Conservation (phyloP, 2,329 filamentous ascomycete genomes). For the Aspergillus puulaauensis region DNA sequence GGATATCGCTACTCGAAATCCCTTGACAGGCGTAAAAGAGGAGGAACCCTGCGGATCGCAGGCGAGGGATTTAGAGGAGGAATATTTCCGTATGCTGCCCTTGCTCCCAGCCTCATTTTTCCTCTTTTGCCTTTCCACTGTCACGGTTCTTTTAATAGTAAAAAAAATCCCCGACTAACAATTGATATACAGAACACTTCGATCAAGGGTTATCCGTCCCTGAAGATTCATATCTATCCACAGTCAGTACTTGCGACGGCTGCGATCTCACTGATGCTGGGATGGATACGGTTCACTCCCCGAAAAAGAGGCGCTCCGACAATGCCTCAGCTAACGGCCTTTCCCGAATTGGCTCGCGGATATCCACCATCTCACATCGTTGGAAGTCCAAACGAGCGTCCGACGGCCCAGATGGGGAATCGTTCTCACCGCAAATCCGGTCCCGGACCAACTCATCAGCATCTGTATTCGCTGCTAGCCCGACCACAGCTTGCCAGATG, state of each 20-base stretch:
- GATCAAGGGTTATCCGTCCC: slow-evolving; percentile 30
- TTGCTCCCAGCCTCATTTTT: slow-evolving; percentile 13
- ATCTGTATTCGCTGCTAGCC: slow-evolving; percentile 37
- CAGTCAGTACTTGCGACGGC: slow-evolving; percentile 31
- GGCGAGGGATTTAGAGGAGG: slow-evolving; percentile 52
- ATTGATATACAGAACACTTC: slow-evolving; percentile 33
- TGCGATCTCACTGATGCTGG: slow-evolving; percentile 61
- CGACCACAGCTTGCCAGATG: slow-evolving; percentile 30
- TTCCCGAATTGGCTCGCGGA: slow-evolving; percentile 65
- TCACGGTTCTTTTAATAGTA: not conserved
- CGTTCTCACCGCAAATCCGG: slow-evolving; percentile 32
- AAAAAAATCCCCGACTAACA: slow-evolving; percentile 11
- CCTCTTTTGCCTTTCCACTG: not conserved
- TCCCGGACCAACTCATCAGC: slow-evolving; percentile 46
- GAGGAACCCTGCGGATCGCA: slow-evolving; percentile 75
- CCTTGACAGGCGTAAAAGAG: slow-evolving; percentile 79
- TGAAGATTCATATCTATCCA: slow-evolving; percentile 31
- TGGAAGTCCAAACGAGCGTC: slow-evolving; percentile 41
- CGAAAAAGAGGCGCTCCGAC: slow-evolving; percentile 55
- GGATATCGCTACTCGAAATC: slow-evolving; percentile 59
- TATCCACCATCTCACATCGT: slow-evolving; percentile 68
- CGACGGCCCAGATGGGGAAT: slow-evolving; percentile 31
- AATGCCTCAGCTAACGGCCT: slow-evolving; percentile 49
- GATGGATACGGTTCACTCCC: slow-evolving; percentile 58
- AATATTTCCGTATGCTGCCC: slow-evolving; percentile 70